Base-by-base conservation (phyloP, 2,329 filamentous ascomycete species). In the Hypoxylon sp. region DNA sequence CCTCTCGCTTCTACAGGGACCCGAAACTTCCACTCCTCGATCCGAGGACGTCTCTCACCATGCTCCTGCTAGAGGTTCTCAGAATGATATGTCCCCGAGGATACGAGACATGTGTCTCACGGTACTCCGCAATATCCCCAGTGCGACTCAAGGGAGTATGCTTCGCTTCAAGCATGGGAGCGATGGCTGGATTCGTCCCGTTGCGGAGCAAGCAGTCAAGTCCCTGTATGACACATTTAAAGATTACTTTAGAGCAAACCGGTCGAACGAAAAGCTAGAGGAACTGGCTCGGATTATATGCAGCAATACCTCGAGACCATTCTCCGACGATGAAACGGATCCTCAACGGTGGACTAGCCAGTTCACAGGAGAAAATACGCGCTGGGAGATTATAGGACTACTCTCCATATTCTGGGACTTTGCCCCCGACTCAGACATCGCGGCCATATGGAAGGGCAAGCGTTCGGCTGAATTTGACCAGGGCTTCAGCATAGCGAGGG, bases 381-480 rank as follows among this genome's bases (percentile, higher is more conserved):
- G 82, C 0, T 84, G 82, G 82, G 82, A 84, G 55, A 77, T 79
- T 0, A 57, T 84, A 1, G 81, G 81, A 0, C 55, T 82, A 9
- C 68, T 82, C 1, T 83, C 77, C 23, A 68, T 61, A 9, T 74
- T 72, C 37, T 74, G 71, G 72, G 67, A 73, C 39, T 70, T 72
- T 32, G 55, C 53, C 25, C 58, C 39, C 7, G 41, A 30, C 2
- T 47, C 37, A 3, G 54, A 39, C 4, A 12, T 14, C 5, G n/a
- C 34, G 5, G 30, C 32, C 0, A 6, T 43, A 5, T 59, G 54
- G 67, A 57, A 47, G 21, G 65, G 48, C 5, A 64, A 56, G 21
- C 56, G 67, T 8, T 59, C 53, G 14, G 55, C 54, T 3, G 45
- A 58, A 34, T 68, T 59, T 16, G 62, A 61, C 29, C 32, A 16